These are phyloP conservation scores for Penicillium sp. DNA, from an alignment of 2,329 filamentous ascomycete genomes.

Conservation along the genomic window DNA sequence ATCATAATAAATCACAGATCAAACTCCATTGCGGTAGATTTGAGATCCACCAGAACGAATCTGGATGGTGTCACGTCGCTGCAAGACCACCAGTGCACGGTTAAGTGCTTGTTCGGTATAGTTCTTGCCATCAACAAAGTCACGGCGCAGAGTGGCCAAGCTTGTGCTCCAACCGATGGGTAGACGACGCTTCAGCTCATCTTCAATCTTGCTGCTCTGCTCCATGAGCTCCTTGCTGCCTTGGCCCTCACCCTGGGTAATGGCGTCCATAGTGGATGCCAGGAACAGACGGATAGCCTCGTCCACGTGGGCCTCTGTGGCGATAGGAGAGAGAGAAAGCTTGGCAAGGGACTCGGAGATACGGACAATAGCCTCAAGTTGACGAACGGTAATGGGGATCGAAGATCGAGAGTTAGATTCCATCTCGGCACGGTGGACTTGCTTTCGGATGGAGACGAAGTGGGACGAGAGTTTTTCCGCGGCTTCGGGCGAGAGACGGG, in stretches of 20 bases:
- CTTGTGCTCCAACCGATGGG: conserved; percentile 96
- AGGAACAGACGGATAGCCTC: conserved; percentile 97
- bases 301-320: conserved; percentile 88
- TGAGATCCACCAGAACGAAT: conserved; percentile 51
- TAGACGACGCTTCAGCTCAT: conserved; percentile 79
- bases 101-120: conserved; percentile 86
- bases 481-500: conserved; percentile 82
- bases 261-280: conserved; percentile 95
- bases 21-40: conserved; percentile 49
- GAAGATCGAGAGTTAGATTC: conserved; percentile 86
- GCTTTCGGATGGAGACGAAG: conserved; percentile 92
- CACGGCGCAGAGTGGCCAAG: conserved; percentile 76
- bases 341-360: conserved; percentile 97
- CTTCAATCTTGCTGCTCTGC: conserved; percentile 81
- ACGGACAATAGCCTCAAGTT: conserved; percentile 94
- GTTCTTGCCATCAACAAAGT: conserved; percentile 88
- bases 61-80: conserved; percentile 72
- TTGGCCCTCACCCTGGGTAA: conserved; percentile 80
- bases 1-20: conserved; percentile 20
- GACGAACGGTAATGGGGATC: conserved; percentile 95
- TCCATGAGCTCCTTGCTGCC: conserved; percentile 88
- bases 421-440: conserved; percentile 87
- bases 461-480: conserved; percentile 95
- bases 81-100: conserved; percentile 78
- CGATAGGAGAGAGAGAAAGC: conserved; percentile 77